phyloP scores from a whole-genome alignment of 1,284 basidiomycete species.

The Anthracocystis walkeri region DNA sequence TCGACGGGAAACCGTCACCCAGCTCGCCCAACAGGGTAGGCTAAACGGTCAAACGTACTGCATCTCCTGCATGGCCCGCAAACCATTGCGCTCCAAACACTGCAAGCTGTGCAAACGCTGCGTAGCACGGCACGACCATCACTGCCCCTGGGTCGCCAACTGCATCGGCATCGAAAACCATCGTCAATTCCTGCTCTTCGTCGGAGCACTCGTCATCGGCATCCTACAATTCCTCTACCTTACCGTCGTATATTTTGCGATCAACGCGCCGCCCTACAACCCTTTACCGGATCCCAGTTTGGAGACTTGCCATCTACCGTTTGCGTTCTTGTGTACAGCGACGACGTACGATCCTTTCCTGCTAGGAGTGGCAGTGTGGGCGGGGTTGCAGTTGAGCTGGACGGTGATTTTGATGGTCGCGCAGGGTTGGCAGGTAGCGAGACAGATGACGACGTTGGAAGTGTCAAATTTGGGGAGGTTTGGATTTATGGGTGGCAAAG shows the following conservation, averaged over 20 bases:
- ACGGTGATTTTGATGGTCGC: slow-evolving; percentile 85
- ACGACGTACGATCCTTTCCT: slow-evolving; percentile 81
- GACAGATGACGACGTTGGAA: slow-evolving; percentile 96
- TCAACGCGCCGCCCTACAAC: slow-evolving; percentile 49
- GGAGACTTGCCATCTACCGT: slow-evolving; percentile 77
- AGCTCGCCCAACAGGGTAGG: slow-evolving; percentile 82
- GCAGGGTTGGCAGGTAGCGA: slow-evolving; percentile 90
- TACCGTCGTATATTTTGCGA: slow-evolving; percentile 73
- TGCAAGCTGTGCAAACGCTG: slow-evolving; percentile 92
- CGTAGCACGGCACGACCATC: slow-evolving; percentile 75
- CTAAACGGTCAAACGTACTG: slow-evolving; percentile 97
- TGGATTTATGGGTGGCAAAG: slow-evolving; percentile 94
- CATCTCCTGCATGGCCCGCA: slow-evolving; percentile 91
- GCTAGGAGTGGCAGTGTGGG: slow-evolving; percentile 82
- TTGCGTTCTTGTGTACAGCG: slow-evolving; percentile 75
- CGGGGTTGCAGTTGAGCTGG: slow-evolving; percentile 91
- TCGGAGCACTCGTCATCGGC: slow-evolving; percentile 83
- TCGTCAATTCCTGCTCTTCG: slow-evolving; percentile 91
- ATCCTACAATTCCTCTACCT: slow-evolving; percentile 85
- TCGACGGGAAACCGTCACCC: slow-evolving; percentile 48
- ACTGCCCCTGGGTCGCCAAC: slow-evolving; percentile 99
- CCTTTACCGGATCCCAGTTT: slow-evolving; percentile 37
- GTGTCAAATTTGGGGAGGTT: slow-evolving; percentile 93
- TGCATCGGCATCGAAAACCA: slow-evolving; percentile 95
- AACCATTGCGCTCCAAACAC: slow-evolving; percentile 93